Evolutionary conservation across 1,284 basidiomycete genomes (phyloP), one percentile per base, ranked within the genome.

Genomic region (Irpex sp.): DNA sequence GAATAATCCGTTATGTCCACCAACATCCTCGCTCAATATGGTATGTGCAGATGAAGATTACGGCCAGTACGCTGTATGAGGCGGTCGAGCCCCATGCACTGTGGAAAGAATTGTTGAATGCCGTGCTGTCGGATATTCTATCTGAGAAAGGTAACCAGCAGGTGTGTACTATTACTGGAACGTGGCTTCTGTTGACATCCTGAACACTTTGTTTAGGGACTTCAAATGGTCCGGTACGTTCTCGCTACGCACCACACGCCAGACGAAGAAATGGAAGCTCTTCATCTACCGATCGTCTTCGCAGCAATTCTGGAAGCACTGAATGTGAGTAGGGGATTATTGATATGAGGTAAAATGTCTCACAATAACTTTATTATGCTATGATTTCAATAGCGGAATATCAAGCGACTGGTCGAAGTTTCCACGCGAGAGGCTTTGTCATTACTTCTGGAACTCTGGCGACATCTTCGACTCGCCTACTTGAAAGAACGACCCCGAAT

Each of bases 41-140:
- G 17, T 26, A 38, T 65, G 21, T 26, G 26, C 65, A 97, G 88
- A 77, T 96, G 36, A 80, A 84, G 21, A 90, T 93, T 77, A 96
- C 95, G 0, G 95, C 93, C 0, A 91, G 86, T 65, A 94, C 94
- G 15, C 81, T 99, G 0, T 96, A 97, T 69, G 96, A 98, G 73
- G 91, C 94, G 5, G 85, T 96, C 7, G 97, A 99, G 67, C 96
- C 96, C 1, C 86, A 87, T 63, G 81, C 96, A 38, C 78, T 96
- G 1, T 99, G 96, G 94, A 91, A 87, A 67, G 84, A 88, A 49
- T 74, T 98, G 0, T 83, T 93, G 58, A 72, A 75, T 17, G 77
- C 83, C 2, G 76, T 90, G 48, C 77, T 86, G 65, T 66, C 76
- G 1, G 84, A 89, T 65, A 78, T 92, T 19, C 71, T 71, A 1